phyloP scores from a whole-genome alignment of 352 stramenopile species.

The Phytophthora citricola region DNA sequence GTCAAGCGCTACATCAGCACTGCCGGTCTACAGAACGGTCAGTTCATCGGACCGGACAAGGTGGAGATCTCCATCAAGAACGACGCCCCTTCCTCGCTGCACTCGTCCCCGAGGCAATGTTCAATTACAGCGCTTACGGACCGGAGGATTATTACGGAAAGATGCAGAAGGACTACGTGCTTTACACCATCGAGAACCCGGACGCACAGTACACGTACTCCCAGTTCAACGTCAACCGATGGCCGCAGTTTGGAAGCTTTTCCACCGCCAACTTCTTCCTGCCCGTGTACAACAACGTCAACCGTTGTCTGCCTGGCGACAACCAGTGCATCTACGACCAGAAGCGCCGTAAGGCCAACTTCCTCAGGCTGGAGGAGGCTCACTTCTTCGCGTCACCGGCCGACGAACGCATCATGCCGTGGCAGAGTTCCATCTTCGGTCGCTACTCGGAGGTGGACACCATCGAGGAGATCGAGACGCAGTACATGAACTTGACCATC shows the following conservation, averaged over 20 bases:
- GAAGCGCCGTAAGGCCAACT: slow-evolving; percentile 43
- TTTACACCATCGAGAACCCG: slow-evolving; percentile 36
- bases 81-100: background rate
- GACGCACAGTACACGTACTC: slow-evolving; percentile 37
- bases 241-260: slow-evolving; percentile 33
- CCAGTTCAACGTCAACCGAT: slow-evolving; percentile 38
- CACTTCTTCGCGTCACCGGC: slow-evolving; percentile 48
- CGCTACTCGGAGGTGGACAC: slow-evolving; percentile 46
- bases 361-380: slow-evolving; percentile 36
- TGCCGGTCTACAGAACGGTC: slow-evolving; percentile 46
- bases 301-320: slow-evolving; percentile 1
- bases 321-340: slow-evolving; percentile 26
- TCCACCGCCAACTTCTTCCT: slow-evolving; percentile 27
- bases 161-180: slow-evolving; percentile 47
- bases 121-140: slow-evolving; percentile 32
- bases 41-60: slow-evolving; percentile 51
- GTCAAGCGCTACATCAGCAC: slow-evolving; percentile 46
- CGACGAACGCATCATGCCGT: slow-evolving; percentile 46
- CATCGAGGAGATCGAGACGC: slow-evolving; percentile 37
- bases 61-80: slow-evolving; percentile 22
- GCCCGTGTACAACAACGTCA: slow-evolving; percentile 24
- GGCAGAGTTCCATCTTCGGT: slow-evolving; percentile 48
- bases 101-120: slow-evolving; percentile 32
- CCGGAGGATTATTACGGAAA: slow-evolving; percentile 32
- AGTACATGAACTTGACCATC: slow-evolving; percentile 40